Base-by-base conservation (phyloP, 2,329 filamentous ascomycete species). In the Botrytis fabae region DNA sequence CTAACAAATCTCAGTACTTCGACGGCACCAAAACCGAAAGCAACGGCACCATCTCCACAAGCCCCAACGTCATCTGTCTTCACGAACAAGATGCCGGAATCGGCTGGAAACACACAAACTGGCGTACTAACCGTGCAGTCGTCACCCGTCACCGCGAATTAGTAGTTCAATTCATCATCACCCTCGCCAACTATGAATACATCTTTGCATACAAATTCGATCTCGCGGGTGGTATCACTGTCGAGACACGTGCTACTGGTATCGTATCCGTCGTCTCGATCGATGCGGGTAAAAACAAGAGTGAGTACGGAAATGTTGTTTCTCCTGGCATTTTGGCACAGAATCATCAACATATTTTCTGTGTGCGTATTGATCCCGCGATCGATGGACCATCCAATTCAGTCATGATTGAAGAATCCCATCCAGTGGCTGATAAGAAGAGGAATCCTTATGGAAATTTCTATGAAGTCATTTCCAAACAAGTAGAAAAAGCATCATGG, bases 41-140 rank as follows among this genome's bases (percentile, higher is more conserved):
- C 8, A 82, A 88, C 65, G 91, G 90, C 3, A 84, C 85, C 64
- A 85, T 89, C 0, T 85, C 83, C 14, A 77, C 84, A 1, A 84
- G 85, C 40, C 85, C 85, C 25, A 92, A 92, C 75, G 89, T 90
- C 9, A 83, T 92, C 72, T 93, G 91, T 77, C 82, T 92, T 5
- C 91, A 92, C 78, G 91, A 93, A 79, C 88, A 91, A 78, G 91
- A 93, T 76, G 87, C 88, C 70, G 91, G 91, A 7, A 91, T 92
- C 60, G 85, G 86, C 10, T 92, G 90, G 89, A 92, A 92, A 78
- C 90, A 92, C 81, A 91, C 89, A 8, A 92, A 92, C 82, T 91
- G 87, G 83, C 85, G 90, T 6, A 92, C 89, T 0, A 84, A 85
- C 42, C 85, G 88, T 2, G 89, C 89, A 0, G 88, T 90, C 1